Conservation (phyloP, 1,284 basidiomycete species). For the Tilletia horrida region DNA sequence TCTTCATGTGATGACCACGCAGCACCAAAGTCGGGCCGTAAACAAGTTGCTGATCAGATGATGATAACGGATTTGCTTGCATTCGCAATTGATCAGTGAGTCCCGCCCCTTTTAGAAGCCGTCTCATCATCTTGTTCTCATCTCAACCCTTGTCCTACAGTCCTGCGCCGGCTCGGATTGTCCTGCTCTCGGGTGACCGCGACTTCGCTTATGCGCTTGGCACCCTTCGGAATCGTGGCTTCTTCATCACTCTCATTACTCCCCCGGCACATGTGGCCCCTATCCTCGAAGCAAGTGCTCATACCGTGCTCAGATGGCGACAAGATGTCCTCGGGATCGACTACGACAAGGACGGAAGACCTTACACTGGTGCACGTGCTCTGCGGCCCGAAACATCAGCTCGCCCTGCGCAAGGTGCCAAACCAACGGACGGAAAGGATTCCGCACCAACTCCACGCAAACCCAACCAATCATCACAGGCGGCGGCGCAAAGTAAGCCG, state of each 20-base stretch:
- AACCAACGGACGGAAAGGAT: too few species aligned
- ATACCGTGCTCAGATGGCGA: conserved; percentile 43
- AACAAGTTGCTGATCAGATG: conserved; percentile 50
- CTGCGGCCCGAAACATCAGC: conserved; percentile 7
- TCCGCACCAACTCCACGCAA: conserved; percentile 5
- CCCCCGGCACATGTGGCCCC: conserved; percentile 45
- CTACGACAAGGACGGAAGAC: conserved; percentile 32
- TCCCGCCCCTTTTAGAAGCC: not conserved
- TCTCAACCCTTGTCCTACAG: not conserved
- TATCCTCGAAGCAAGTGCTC: conserved; percentile 44
- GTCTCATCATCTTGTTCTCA: not conserved
- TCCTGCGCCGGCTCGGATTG: conserved; percentile 40
- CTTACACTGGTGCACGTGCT: conserved; percentile 27
- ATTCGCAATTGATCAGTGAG: conserved; percentile 40
- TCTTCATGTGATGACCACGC: not conserved
- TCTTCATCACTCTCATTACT: conserved; percentile 41
- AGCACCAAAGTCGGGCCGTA: conserved; percentile 43
- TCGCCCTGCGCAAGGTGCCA: not conserved
- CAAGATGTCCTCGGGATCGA: conserved; percentile 46
- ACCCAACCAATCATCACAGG: not conserved
- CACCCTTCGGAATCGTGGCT: conserved; percentile 41
- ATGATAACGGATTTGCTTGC: conserved; percentile 48
- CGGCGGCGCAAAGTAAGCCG: not conserved
- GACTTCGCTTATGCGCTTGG: conserved; percentile 50
- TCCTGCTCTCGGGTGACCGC: conserved; percentile 46